Conservation (phyloP, 2,329 filamentous ascomycete genomes). For the Fusarium gaditjirri region DNA sequence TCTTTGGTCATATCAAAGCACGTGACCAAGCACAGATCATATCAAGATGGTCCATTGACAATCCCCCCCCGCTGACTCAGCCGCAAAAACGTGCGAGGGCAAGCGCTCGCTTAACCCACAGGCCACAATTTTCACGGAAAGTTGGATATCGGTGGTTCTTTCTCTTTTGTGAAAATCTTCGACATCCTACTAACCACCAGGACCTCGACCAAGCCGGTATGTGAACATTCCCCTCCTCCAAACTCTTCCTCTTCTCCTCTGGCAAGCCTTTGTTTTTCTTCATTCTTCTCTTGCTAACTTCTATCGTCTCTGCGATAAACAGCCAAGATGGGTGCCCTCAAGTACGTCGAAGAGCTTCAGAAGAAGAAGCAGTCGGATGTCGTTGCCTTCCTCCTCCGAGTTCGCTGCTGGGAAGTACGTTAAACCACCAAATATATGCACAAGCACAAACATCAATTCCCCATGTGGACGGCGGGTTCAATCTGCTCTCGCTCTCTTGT, state of each 20-base stretch:
- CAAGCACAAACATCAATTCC: constrained; percentile 44
- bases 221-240: constrained; percentile 37
- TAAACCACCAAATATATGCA: constrained; percentile 52
- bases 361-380: constrained; percentile 99
- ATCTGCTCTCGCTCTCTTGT: constrained; percentile 34
- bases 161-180: constrained; percentile 25
- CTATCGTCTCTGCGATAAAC: constrained; percentile 36
- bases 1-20: not conserved
- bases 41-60: not conserved
- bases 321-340: constrained; percentile 98
- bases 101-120: constrained; percentile 48
- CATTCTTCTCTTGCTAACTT: constrained; percentile 42
- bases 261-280: constrained; percentile 4
- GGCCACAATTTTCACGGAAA: constrained; percentile 28
- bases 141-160: constrained; percentile 19
- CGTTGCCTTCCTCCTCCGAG: constrained; percentile 99
- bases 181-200: constrained; percentile 53
- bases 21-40: constrained; percentile 1
- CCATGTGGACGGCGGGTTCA: constrained; percentile 50
- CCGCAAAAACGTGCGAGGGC: constrained; percentile 5
- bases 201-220: constrained; percentile 52
- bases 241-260: not conserved
- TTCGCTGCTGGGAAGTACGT: constrained; percentile 99
- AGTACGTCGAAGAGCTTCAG: constrained; percentile 99
- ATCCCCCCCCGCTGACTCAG: constrained; percentile 42